phyloP scores from a whole-genome alignment of 805 yeast species.

The Candida adriatica region DNA sequence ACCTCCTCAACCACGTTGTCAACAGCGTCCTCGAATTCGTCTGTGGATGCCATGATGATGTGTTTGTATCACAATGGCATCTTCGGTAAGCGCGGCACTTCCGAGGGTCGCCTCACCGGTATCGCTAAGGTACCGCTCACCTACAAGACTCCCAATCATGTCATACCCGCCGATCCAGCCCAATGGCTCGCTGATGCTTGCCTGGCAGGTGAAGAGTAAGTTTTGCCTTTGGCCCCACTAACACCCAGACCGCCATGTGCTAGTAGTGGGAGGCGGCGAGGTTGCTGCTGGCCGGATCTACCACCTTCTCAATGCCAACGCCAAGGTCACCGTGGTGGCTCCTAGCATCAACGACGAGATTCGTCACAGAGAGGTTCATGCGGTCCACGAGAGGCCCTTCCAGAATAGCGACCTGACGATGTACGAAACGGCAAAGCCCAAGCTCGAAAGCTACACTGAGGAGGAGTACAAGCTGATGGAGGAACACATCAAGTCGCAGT shows the following conservation, averaged over 20 bases:
- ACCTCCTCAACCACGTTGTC: no score
- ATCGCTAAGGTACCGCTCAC: no score
- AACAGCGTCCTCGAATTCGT: no score
- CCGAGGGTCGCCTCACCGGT: no score
- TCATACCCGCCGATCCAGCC: slow-evolving; percentile 27
- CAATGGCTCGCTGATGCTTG: slow-evolving; percentile 55
- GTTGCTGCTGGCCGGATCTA: slow-evolving; percentile 68
- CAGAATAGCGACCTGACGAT: slow-evolving; percentile 39
- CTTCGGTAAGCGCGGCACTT: no score
- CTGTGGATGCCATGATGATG: no score
- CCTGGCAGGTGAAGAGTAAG: slow-evolving; percentile 64
- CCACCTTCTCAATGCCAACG: slow-evolving; percentile 63
- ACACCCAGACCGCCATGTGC: slow-evolving; percentile 43
- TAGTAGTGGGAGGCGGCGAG: slow-evolving; percentile 73
- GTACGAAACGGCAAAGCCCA: slow-evolving; percentile 30
- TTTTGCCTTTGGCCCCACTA: slow-evolving; percentile 13
- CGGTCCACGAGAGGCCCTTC: slow-evolving; percentile 40
- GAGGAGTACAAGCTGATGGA: slow-evolving; percentile 24
- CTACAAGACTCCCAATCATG: no score
- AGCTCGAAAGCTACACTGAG: slow-evolving; percentile 8
- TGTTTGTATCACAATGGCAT: no score
- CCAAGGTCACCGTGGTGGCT: slow-evolving; percentile 59
- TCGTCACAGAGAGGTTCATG: slow-evolving; percentile 29
- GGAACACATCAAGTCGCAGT: slow-evolving; percentile 29
- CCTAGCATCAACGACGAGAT: slow-evolving; percentile 33